Base-by-base conservation (phyloP, 108 stramenopile genomes). In the Skeletonema costatum region DNA sequence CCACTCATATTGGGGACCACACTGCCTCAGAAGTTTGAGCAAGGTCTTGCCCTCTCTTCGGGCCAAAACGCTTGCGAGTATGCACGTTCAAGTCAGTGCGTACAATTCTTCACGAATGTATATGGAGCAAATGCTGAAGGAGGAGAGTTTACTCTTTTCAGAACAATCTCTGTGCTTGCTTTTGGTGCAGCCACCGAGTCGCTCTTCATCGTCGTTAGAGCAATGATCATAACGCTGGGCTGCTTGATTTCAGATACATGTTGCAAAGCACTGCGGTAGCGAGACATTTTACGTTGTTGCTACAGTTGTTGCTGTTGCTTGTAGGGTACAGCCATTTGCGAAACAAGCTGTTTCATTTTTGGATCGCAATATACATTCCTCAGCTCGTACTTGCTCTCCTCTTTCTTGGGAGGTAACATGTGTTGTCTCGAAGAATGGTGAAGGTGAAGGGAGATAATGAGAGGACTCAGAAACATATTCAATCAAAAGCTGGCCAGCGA, bases 341-440 rank as follows among this genome's bases (percentile, higher is more conserved):
- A 44, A 44, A 6, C 62, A 33, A 35, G 62, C 62, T 63, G 6
- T 63, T 63, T 35, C 62, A 33, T 42, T 63, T 63, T n/a, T 63
- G 33, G 38, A 44, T 63, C 14, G 41, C 62, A 31, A 63, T 63
- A 6, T 63, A 63, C 6, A 63, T 33, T 33, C 62, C 62, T 33
- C 62, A 63, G 41, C 38, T 44, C n/a, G 33, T 63, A n/a, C 21
- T 63, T 3, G 2, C 0, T 17, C 33, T 63, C 21, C 38, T 44
- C 33, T 63, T 63, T 2, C 14, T 63, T 2, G 62, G 33, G 3
- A 14, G 62, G 33, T 17, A 31, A 5, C 38, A 31, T 6, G 16
- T 16, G n/a, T 19, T 50, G n/a, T 12, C 2, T 3, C 16, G 48
- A 19, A 50, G 48, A 50, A 17, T n/a, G 16, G 17, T 50, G 48